These are phyloP conservation scores for Blastobotrys serpentis DNA, from an alignment of 1,139 yeast species.

Conservation along the genomic window DNA sequence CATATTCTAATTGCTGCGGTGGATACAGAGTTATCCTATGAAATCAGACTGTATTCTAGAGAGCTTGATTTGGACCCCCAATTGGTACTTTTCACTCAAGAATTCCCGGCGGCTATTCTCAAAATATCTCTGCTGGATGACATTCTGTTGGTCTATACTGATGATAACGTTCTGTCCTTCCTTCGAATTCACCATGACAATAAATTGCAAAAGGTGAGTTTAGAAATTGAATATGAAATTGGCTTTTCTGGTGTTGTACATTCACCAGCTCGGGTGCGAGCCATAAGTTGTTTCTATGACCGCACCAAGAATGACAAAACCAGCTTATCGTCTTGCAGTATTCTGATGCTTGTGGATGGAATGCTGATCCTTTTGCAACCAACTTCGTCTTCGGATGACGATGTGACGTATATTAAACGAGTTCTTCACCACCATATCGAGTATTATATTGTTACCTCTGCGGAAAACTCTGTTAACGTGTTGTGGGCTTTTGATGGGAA, in stretches of 20 bases:
- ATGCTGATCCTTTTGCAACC: constrained; percentile 32
- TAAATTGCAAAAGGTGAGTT: constrained; percentile 20
- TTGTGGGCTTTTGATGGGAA: constrained; percentile 46
- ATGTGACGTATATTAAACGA: constrained; percentile 25
- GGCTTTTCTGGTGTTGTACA: constrained; percentile 37
- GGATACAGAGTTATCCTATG: constrained; percentile 33
- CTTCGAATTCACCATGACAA: constrained; percentile 25
- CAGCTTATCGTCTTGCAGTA: constrained; percentile 11
- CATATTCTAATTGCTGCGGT: constrained; percentile 40
- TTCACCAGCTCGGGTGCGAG: constrained; percentile 40
- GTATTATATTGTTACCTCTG: constrained; percentile 28
- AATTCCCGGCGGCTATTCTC: constrained; percentile 34
- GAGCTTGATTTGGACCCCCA: constrained; percentile 37
- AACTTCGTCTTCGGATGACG: constrained; percentile 13
- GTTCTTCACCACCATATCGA: constrained; percentile 34
- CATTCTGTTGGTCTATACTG: constrained; percentile 37
- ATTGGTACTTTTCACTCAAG: constrained; percentile 28
- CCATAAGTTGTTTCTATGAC: constrained; percentile 28
- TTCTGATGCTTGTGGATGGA: constrained; percentile 40
- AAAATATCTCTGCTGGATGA: constrained; percentile 33
- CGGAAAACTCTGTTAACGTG: constrained; percentile 15
- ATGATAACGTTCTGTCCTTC: constrained; percentile 34
- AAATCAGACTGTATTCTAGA: constrained; percentile 40
- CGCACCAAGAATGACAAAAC: constrained; percentile 11
- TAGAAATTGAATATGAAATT: constrained; percentile 34